phyloP scores from a whole-genome alignment of 2,329 filamentous ascomycete genomes.

The Rhynchosporium agropyri region DNA sequence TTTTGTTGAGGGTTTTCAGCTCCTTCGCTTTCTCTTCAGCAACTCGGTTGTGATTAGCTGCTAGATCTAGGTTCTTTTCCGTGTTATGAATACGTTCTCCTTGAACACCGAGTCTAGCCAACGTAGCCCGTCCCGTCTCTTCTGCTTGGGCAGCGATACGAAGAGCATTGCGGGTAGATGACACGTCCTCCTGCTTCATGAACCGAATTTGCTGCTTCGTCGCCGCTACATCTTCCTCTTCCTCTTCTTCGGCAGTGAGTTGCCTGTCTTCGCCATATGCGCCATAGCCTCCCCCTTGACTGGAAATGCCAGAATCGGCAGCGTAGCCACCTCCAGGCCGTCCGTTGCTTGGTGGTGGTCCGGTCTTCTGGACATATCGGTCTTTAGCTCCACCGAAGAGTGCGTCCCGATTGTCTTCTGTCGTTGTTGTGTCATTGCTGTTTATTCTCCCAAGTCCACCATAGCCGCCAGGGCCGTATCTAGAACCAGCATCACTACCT shows the following conservation, averaged over 20 bases:
- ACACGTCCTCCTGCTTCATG: slow-evolving; percentile 76
- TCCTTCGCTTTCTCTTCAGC: slow-evolving; percentile 82
- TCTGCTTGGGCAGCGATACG: slow-evolving; percentile 69
- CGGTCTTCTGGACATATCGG: slow-evolving; percentile 37
- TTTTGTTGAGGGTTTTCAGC: slow-evolving; percentile 81
- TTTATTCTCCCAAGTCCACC: slow-evolving; percentile 58
- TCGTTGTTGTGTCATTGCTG: slow-evolving; percentile 45
- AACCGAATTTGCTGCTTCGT: slow-evolving; percentile 75
- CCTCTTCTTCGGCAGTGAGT: slow-evolving; percentile 75
- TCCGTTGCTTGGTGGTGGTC: slow-evolving; percentile 32
- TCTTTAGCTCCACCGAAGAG: slow-evolving; percentile 55
- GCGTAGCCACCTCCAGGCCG: slow-evolving; percentile 37
- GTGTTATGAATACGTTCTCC: slow-evolving; percentile 81
- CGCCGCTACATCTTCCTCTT: slow-evolving; percentile 72
- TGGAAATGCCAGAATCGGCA: slow-evolving; percentile 33
- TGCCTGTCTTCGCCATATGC: slow-evolving; percentile 72
- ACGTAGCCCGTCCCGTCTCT: slow-evolving; percentile 70
- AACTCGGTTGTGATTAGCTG: slow-evolving; percentile 72
- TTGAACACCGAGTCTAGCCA: slow-evolving; percentile 75
- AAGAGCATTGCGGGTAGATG: slow-evolving; percentile 70
- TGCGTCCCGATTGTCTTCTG: slow-evolving; percentile 61
- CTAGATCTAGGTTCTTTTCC: slow-evolving; percentile 80
- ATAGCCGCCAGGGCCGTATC: slow-evolving; percentile 59
- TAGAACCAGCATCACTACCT: slow-evolving; percentile 42
- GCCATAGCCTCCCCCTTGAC: slow-evolving; percentile 44